Conservation (phyloP, 768 basidiomycete genomes). For the Termitomyces sp. region DNA sequence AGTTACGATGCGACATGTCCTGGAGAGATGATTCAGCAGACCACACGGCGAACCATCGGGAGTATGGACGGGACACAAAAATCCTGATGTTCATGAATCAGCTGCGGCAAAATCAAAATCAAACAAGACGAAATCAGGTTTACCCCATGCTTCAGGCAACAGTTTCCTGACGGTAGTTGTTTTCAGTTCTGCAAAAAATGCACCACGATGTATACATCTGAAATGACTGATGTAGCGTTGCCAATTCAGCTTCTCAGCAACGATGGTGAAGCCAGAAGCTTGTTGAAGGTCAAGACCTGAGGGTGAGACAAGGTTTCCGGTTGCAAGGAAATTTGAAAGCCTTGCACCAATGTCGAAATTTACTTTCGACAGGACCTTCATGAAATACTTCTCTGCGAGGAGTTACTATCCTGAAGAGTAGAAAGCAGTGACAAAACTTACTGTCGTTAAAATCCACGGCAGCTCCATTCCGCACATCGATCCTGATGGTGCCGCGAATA, state of each 20-base stretch:
- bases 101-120: neutral
- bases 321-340: conserved; percentile 93
- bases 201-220: conserved; percentile 96
- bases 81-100: conserved; percentile 50
- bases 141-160: conserved; percentile 97
- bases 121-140: conserved; percentile 18
- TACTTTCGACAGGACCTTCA: conserved; percentile 68
- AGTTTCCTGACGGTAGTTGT: conserved; percentile 97
- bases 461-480: conserved; percentile 76
- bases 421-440: conserved; percentile 35
- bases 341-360: conserved; percentile 92
- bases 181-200: conserved; percentile 98
- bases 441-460: conserved; percentile 88
- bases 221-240: conserved; percentile 98
- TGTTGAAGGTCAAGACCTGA: conserved; percentile 97
- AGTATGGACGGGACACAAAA: conserved; percentile 97
- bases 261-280: conserved; percentile 97
- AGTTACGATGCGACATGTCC: conserved; percentile 90
- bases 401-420: neutral
- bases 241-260: conserved; percentile 99
- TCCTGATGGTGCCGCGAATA: conserved; percentile 64
- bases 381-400: conserved; percentile 72
- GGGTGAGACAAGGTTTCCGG: conserved; percentile 92
- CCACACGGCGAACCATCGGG: conserved; percentile 98
- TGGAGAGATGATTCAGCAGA: conserved; percentile 93